phyloP scores from a whole-genome alignment of 2,329 filamentous ascomycete species.

The Aspergillus ustus region DNA sequence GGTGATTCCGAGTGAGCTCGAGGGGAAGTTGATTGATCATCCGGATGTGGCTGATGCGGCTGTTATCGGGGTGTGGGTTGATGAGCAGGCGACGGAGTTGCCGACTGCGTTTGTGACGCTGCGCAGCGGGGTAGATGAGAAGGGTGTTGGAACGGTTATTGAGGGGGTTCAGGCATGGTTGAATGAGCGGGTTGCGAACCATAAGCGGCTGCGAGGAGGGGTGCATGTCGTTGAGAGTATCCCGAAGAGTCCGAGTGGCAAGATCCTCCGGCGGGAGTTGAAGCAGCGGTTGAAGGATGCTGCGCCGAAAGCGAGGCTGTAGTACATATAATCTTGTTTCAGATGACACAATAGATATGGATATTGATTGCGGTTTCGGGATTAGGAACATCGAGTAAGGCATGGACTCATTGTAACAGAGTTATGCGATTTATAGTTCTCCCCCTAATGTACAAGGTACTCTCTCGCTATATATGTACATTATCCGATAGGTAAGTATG shows the following conservation, averaged over 20 bases:
- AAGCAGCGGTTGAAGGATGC: background rate
- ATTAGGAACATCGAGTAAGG: too few relatives aligned
- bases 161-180: slow-evolving; percentile 15
- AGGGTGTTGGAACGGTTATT: background rate
- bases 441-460: too few relatives aligned
- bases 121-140: background rate
- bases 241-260: slow-evolving; percentile 26
- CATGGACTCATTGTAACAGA: too few relatives aligned
- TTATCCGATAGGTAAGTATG: too few relatives aligned
- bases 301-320: background rate
- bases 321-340: background rate
- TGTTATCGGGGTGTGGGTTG: slow-evolving; percentile 41
- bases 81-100: slow-evolving; percentile 13
- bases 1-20: slow-evolving; percentile 46
- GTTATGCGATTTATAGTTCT: too few relatives aligned
- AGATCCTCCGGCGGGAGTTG: slow-evolving; percentile 18
- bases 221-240: slow-evolving; percentile 19
- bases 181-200: slow-evolving; percentile 18
- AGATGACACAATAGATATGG: too few relatives aligned
- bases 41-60: slow-evolving; percentile 43
- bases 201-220: slow-evolving; percentile 25
- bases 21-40: slow-evolving; percentile 42
- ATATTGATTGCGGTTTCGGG: too few relatives aligned
- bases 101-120: slow-evolving; percentile 1
- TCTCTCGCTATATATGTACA: too few relatives aligned